Evolutionary conservation across 2,329 filamentous ascomycete genomes (phyloP).

Genomic region (Alternaria triticina): DNA sequence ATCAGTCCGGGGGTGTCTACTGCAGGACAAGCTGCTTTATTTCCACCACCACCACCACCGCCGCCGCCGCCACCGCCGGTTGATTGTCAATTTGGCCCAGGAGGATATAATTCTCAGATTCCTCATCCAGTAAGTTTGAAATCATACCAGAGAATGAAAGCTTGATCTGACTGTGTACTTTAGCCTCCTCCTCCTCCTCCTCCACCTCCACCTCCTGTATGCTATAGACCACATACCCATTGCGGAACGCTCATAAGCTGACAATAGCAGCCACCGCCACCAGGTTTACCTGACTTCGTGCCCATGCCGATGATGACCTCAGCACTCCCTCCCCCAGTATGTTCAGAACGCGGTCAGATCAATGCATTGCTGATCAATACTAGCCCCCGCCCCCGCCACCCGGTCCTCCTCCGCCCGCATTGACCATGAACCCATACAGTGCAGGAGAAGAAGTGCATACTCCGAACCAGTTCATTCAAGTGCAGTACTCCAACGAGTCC

Average conservation of each 20-base stretch:
- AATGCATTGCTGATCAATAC: neutral
- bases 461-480: slow-evolving; percentile 26
- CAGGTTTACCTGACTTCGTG: neutral
- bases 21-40: neutral
- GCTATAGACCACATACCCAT: neutral
- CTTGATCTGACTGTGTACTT: neutral
- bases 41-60: neutral
- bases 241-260: neutral
- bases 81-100: neutral
- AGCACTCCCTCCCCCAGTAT: neutral
- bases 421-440: neutral
- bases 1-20: neutral
- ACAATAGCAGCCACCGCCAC: neutral
- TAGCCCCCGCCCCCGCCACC: slow-evolving; percentile 21
- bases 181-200: neutral
- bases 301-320: neutral
- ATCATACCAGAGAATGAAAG: accelerated
- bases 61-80: neutral
- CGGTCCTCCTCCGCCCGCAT: neutral
- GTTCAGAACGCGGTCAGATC: neutral
- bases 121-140: neutral
- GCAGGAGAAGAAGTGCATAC: slow-evolving; percentile 13
- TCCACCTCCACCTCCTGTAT: neutral
- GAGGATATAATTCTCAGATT: neutral
- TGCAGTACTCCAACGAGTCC: slow-evolving; percentile 28